phyloP scores from a whole-genome alignment of 2,329 filamentous ascomycete genomes.

The Cordyceps cateniannulata region DNA sequence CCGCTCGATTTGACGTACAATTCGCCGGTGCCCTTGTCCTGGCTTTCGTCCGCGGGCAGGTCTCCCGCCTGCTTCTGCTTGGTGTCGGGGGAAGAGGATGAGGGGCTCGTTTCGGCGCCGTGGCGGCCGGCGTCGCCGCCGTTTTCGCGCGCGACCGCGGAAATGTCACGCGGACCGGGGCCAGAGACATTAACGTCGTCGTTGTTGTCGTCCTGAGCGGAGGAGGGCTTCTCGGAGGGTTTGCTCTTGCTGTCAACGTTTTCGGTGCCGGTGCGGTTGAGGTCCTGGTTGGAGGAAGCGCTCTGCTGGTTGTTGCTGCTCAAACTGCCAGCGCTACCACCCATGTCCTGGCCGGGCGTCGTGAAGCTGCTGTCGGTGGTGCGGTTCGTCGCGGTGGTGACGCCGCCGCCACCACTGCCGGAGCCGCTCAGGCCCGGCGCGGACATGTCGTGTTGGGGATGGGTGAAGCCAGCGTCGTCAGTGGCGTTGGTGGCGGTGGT shows the following conservation, averaged over 20 bases:
- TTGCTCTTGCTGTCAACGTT: background rate
- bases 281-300: background rate
- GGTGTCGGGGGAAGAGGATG: too few species aligned
- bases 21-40: conserved; percentile 45
- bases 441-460: background rate
- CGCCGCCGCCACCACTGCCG: background rate
- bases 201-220: conserved; percentile 20
- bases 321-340: background rate
- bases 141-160: conserved; percentile 27
- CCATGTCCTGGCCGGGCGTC: conserved; percentile 1
- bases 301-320: background rate
- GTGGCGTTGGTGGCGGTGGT: conserved; percentile 6
- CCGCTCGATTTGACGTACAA: conserved; percentile 52
- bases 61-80: conserved; percentile 18
- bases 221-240: conserved; percentile 13
- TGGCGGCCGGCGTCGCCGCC: conserved; percentile 27
- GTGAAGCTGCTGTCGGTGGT: conserved; percentile 5
- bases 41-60: conserved; percentile 19
- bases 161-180: conserved; percentile 38
- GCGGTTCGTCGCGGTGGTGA: conserved; percentile 6
- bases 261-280: background rate
- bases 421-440: background rate
- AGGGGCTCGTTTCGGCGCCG: background rate
- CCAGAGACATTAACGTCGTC: conserved; percentile 31
- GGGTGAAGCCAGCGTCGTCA: background rate